Conservation (phyloP, 805 yeast genomes). For the Grigorovia humatica region DNA sequence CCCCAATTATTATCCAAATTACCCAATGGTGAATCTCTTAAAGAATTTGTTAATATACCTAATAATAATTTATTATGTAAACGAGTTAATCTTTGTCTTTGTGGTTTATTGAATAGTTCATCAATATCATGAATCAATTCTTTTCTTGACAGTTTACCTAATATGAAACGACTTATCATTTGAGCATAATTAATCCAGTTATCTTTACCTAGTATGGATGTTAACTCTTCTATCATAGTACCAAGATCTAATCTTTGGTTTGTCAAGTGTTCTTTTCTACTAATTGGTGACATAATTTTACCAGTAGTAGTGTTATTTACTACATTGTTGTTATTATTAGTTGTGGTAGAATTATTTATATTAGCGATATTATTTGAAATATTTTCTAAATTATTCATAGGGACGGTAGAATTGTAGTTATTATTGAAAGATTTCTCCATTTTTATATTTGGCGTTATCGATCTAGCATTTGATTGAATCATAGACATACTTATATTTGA, state of each 20-base stretch:
- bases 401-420: neutral
- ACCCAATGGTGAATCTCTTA: constrained; percentile 64
- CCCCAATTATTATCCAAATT: constrained; percentile 54
- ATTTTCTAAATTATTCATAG: neutral
- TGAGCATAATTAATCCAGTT: constrained; percentile 81
- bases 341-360: neutral
- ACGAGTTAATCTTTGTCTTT: constrained; percentile 16
- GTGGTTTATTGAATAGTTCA: constrained; percentile 35
- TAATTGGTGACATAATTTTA: neutral
- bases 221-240: constrained; percentile 59
- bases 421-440: neutral
- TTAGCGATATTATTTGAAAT: neutral
- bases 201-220: constrained; percentile 56
- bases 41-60: constrained; percentile 74
- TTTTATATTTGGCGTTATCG: neutral
- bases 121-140: constrained; percentile 57
- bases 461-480: neutral
- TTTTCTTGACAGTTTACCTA: constrained; percentile 66
- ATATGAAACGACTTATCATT: constrained; percentile 60
- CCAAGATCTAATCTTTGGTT: constrained; percentile 48
- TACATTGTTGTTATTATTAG: neutral
- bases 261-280: neutral
- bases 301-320: neutral
- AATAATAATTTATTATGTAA: constrained; percentile 76
- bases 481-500: neutral